Conservation (phyloP, 2,329 filamentous ascomycete genomes). For the Incumbomyces lentus region DNA sequence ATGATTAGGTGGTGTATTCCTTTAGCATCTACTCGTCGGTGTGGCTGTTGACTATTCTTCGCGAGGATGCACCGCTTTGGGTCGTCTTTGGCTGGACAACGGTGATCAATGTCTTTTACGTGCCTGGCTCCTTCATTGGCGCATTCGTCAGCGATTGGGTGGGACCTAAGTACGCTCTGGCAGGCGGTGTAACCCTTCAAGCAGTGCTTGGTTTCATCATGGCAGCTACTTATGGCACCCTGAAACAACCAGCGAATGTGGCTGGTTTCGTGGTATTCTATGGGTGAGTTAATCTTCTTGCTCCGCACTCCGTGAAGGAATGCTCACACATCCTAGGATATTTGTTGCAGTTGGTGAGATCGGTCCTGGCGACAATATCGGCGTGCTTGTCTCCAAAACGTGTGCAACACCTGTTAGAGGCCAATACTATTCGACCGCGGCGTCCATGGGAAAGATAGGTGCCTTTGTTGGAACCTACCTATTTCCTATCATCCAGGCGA, state of each 20-base stretch:
- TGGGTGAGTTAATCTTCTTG: constrained; percentile 47
- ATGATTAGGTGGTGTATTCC: constrained; percentile 47
- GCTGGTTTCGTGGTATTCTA: constrained; percentile 66
- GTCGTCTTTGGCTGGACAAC: constrained; percentile 81
- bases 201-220: constrained; percentile 78
- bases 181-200: constrained; percentile 60
- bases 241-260: constrained; percentile 58
- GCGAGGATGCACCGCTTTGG: constrained; percentile 52
- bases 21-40: constrained; percentile 76
- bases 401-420: constrained; percentile 81
- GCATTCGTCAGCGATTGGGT: constrained; percentile 68
- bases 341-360: constrained; percentile 27
- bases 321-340: no score
- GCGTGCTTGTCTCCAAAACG: constrained; percentile 74
- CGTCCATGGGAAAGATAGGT: constrained; percentile 36
- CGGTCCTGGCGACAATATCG: constrained; percentile 86
- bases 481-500: constrained; percentile 56
- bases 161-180: constrained; percentile 66
- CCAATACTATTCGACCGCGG: constrained; percentile 51
- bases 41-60: constrained; percentile 50
- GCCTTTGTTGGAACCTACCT: constrained; percentile 80
- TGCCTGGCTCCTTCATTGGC: constrained; percentile 70
- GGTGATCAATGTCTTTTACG: constrained; percentile 78
- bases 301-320: no score
- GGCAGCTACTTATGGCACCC: constrained; percentile 63